Conservation (phyloP, 352 stramenopile genomes). For the Globisporangium cystogenes region DNA sequence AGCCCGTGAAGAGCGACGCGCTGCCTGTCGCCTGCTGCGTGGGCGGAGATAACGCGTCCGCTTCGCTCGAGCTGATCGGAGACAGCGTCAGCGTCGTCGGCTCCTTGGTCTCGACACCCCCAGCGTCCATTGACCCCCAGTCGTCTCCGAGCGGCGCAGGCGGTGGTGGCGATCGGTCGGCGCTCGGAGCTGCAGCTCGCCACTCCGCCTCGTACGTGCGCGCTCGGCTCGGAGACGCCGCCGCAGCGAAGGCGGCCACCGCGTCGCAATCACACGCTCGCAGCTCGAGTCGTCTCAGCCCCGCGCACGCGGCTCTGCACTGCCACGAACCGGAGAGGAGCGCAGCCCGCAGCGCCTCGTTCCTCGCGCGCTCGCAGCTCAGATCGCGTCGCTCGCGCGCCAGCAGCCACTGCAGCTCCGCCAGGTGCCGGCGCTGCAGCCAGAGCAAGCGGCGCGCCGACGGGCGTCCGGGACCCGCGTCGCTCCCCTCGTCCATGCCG, state of each 20-base stretch:
- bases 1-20: slow-evolving; percentile 8
- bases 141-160: background rate
- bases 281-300: background rate
- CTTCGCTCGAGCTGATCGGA: background rate
- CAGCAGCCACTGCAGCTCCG: background rate
- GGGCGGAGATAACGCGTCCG: background rate
- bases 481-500: background rate
- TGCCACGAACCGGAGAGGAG: background rate
- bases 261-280: background rate
- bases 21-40: background rate
- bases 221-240: background rate
- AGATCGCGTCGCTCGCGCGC: background rate
- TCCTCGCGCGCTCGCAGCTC: background rate
- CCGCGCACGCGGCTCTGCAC: background rate
- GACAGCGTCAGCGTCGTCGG: background rate
- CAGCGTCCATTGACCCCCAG: background rate
- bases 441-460: background rate
- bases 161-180: background rate
- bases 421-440: background rate
- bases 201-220: background rate
- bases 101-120: background rate
- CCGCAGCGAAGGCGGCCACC: background rate
- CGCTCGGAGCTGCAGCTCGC: background rate
- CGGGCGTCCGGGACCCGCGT: background rate
- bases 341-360: background rate